Evolutionary conservation across 305 asterid genomes (phyloP), one percentile per base, ranked within the genome.

Genomic region (Plantago coronopus): DNA sequence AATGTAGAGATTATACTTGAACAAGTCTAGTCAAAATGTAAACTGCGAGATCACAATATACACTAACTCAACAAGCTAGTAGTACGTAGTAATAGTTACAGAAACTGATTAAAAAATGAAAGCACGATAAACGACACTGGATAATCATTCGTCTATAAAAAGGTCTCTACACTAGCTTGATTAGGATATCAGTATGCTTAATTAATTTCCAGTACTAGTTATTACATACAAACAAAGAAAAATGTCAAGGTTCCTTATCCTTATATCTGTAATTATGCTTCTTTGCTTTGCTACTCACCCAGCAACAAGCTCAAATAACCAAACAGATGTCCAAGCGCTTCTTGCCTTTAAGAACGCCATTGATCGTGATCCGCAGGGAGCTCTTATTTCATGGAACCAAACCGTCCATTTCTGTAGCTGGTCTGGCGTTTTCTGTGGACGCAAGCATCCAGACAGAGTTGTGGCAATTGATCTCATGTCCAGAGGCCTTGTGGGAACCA

Each of bases 291-390:
- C 25, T 34, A 38, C 50, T 11, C 5, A 23, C 2, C 72, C 54
- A 0, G 57, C 43, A 16, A 47, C 18, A 50, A 17, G 42, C 50
- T 42, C 46, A 5, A 57, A 31, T 65, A 53, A 48, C 45, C 38
- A 58, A 6, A 68, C 74, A 0, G 74, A 69, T 37, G 11, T 48
- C 1, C 48, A 8, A 0, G 63, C 74, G 0, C 43, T 73, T 54
- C 19, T 73, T 5, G 51, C 72, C 1, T 65, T 73, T 59, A 74
- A 74, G 72, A 53, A 45, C 14, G 50, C 74, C 22, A 21, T 73
- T 27, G 34, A 37, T 17, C 21, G 4, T 17, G 78, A 64, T 55
- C 74, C 74, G 17, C 13, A 4, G 0, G 62, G 58, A 25, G 74
- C 65, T 16, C 20, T 73, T 0, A 22, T 1, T 42, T 64, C 72